phyloP scores from a whole-genome alignment of 805 yeast species.

The Nakazawaea laoshanensis region DNA sequence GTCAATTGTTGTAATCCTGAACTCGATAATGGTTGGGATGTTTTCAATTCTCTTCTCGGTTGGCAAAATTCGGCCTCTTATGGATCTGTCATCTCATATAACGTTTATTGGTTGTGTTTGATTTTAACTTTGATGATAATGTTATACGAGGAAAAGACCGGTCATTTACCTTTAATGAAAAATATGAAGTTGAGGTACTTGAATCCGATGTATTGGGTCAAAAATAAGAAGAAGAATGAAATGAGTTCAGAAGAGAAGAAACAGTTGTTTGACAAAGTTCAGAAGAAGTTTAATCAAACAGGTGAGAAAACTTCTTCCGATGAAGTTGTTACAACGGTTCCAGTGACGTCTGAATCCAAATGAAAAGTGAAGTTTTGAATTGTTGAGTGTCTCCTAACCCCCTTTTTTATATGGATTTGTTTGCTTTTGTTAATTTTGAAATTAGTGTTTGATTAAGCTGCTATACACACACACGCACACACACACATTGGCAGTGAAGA shows the following conservation, averaged over 20 bases:
- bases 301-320: no score
- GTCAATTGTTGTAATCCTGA: constrained; percentile 97
- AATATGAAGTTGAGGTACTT: constrained; percentile 36
- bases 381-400: constrained; percentile 10
- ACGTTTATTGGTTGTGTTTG: constrained; percentile 75
- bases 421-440: neutral
- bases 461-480: constrained; percentile 7
- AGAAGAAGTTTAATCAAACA: constrained; percentile 19
- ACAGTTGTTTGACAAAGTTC: constrained; percentile 39
- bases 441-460: neutral
- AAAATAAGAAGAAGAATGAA: constrained; percentile 56
- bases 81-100: constrained; percentile 86
- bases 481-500: constrained; percentile 2
- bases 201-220: constrained; percentile 69
- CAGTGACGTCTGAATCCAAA: no score
- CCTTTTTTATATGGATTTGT: neutral
- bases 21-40: constrained; percentile 91
- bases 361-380: no score
- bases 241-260: constrained; percentile 43
- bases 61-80: constrained; percentile 97
- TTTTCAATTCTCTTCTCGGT: constrained; percentile 88
- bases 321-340: no score
- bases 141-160: constrained; percentile 77
- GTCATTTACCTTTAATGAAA: constrained; percentile 69
- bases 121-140: constrained; percentile 48